Conservation (phyloP, 2,329 filamentous ascomycete species). For the Trichoderma aggressivum region DNA sequence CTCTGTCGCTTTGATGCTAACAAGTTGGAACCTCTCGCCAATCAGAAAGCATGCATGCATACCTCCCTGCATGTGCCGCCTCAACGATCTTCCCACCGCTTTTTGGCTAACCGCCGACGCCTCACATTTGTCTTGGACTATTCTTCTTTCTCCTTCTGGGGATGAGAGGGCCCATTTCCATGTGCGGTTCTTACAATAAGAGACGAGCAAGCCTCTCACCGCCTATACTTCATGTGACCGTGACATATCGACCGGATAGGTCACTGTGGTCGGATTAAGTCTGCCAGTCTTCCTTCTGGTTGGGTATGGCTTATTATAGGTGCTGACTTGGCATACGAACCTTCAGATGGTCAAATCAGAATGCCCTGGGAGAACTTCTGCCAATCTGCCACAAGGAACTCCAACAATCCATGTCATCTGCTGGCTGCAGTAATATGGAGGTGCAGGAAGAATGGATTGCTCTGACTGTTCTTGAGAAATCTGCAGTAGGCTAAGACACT, state of each 20-base stretch:
- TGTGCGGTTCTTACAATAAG: not conserved
- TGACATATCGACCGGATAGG: not conserved
- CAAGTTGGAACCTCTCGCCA: not conserved
- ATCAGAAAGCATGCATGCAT: not conserved
- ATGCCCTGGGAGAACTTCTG: not conserved
- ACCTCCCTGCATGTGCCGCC: not conserved
- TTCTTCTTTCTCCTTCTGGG: not conserved
- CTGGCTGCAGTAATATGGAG: not conserved
- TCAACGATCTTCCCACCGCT: not conserved
- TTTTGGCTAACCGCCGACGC: not conserved
- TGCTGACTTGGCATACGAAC: not conserved
- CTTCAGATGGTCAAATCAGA: not conserved
- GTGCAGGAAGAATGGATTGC: not conserved
- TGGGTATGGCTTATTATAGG: not conserved
- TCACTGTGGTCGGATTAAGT: not conserved
- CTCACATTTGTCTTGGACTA: not conserved
- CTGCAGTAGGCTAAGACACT: not conserved
- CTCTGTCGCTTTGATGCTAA: not conserved
- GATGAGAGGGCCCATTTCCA: not conserved
- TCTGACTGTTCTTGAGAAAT: not conserved
- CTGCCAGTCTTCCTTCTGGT: not conserved
- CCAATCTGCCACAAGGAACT: not conserved
- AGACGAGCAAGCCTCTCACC: not conserved
- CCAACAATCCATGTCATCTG: not conserved
- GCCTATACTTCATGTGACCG: not conserved